Base-by-base conservation (phyloP, 1,284 basidiomycete genomes). In the Heterobasidion parviporum region DNA sequence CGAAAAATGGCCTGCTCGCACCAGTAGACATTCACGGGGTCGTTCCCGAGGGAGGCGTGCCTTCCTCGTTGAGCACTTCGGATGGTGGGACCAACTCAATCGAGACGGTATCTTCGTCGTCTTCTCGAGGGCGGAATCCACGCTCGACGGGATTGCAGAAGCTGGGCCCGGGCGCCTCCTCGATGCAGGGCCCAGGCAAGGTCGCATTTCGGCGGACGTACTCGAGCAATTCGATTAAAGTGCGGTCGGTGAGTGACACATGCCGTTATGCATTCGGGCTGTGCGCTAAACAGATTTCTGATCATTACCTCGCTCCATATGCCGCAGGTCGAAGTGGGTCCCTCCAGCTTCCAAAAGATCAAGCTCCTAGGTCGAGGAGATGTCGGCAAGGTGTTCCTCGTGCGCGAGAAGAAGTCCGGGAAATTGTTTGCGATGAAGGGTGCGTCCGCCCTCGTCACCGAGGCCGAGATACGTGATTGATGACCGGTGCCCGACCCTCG, bases 341-440 rank as follows among this genome's bases (percentile, higher is more conserved):
- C 94, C 51, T 83, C 83, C 53, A 94, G 90, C 68, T 98, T 98
- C 74, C 82, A 90, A 65, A 98, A 98, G 76, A 79, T 98, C 72
- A 96, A 94, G 75, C 81, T 98, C 77, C 78, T 98, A 32, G 94
- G 95, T 52, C 94, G 96, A 69, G 94, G 94, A 50, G 94, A 98
- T 70, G 94, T 98, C 49, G 94, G 94, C 34, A 92, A 94, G 71
- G 94, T 98, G 47, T 98, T 96, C 72, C 82, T 98, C 54, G 94
- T 98, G 48, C 81, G 88, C 64, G 94, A 98, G 76, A 98, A 98
- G 83, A 96, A 96, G 80, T 85, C 86, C 35, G 82, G 85, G 63
- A 94, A 94, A 72, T 78, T 97, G 61, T 97, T 85, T 72, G 94
- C 94, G 54, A 97, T 97, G 94, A 98, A 97, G 82, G 92, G 92